Conservation (phyloP, 1,139 yeast genomes). For the Lodderomyces elongisporus region DNA sequence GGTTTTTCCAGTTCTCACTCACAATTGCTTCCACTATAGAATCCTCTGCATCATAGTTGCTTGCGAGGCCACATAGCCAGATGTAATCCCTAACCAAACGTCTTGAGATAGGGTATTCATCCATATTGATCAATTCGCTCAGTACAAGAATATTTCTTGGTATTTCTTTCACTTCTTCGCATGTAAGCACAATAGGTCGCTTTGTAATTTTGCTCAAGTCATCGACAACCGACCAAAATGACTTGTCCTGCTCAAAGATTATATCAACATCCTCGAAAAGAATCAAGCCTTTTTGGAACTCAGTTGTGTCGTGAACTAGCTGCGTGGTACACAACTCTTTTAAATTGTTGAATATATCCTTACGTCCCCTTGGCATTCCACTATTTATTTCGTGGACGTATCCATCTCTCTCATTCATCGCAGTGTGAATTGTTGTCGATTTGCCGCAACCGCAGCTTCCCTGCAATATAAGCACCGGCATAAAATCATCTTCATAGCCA, state of each 20-base stretch:
- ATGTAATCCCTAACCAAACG: constrained; percentile 27
- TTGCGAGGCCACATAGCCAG: constrained; percentile 37
- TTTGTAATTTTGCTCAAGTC: constrained; percentile 62
- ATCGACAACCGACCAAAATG: constrained; percentile 74
- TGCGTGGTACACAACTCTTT: constrained; percentile 85
- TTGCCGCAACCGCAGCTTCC: constrained; percentile 82
- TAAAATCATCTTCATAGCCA: constrained; percentile 14
- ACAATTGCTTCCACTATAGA: constrained; percentile 31
- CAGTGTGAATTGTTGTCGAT: constrained; percentile 67
- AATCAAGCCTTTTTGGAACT: constrained; percentile 61
- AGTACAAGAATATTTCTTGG: constrained; percentile 48
- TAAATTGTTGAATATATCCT: constrained; percentile 59
- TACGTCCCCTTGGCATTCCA: constrained; percentile 65
- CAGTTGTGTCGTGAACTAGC: constrained; percentile 52
- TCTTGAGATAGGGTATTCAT: constrained; percentile 18
- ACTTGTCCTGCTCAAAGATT: constrained; percentile 70
- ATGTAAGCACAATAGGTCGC: constrained; percentile 77
- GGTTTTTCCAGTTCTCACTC: constrained; percentile 15
- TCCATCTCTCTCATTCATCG: constrained; percentile 59
- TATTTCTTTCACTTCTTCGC: constrained; percentile 50
- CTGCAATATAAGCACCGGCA: constrained; percentile 57
- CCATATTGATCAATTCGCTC: constrained; percentile 30
- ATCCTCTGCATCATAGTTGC: constrained; percentile 33
- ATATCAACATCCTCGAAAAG: constrained; percentile 85
- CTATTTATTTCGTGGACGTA: constrained; percentile 81